Base-by-base conservation (phyloP, 2,329 filamentous ascomycete genomes). In the Diaporthe destruens region DNA sequence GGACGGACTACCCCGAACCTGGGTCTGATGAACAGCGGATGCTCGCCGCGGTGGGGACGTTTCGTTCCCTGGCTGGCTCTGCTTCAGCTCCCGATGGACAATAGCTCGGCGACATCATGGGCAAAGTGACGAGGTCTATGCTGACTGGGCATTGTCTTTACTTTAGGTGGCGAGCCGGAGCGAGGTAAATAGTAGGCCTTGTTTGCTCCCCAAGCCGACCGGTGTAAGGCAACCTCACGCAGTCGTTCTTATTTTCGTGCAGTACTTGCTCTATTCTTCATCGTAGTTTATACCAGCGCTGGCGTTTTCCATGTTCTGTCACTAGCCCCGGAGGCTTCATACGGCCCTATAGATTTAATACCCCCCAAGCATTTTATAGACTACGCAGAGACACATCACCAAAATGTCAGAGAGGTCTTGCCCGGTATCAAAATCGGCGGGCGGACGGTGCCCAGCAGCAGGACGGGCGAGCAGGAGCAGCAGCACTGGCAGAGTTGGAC, bases 401-500 rank as follows among this genome's bases (percentile, higher is more conserved):
- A 75, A 66, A 5, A 77, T 77, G 76, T 77, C 76, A 8, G 74
- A 75, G 61, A n/a, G 59, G 66, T 78, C 77, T 14, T 81, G 79
- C 44, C 79, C 79, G n/a, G 76, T 79, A 16, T 80, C 79, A 23
- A 77, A 77, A 42, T 76, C 76, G 66, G 74, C 69, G 36, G 76
- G 75, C 25, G 78, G 74, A 23, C 71, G 71, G 47, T 80, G 78
- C 69, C 80, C 79, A 47, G 79, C 79, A 51, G 79, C 75, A 9
- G 76, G 77, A 61, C 74, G 75, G 34, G 74, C 76, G 56, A 75
- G 76, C 29, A 74, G 72, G 54, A 79, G 75, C 57, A 75, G 76
- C 70, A 80, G 78, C n/a, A n/a, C n/a, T n/a, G n/a, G n/a, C 65
- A 77, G 75, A 23, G 76, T 79, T 32, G 81, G 81, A 20, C 79